Evolutionary conservation across 1,284 basidiomycete genomes (phyloP).

Genomic region (Neonothopanus nambi): DNA sequence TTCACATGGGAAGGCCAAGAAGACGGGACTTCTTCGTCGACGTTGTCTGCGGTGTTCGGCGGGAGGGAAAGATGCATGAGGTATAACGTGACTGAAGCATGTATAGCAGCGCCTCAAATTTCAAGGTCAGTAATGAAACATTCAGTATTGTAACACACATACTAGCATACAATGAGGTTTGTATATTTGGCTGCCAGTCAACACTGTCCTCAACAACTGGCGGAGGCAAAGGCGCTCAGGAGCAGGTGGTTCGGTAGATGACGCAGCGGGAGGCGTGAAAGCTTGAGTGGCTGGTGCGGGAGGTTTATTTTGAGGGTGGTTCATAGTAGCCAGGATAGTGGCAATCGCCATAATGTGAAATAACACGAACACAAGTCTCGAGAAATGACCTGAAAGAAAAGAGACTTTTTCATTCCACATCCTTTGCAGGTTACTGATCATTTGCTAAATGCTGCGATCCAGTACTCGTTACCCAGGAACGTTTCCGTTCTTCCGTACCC

Average conservation of each 20-base stretch:
- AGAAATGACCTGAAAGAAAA: slow-evolving; percentile 61
- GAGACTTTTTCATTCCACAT: no score
- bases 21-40: no score
- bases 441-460: no score
- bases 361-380: slow-evolving; percentile 61
- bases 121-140: background rate
- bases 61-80: slow-evolving; percentile 36
- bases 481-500: no score
- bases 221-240: slow-evolving; percentile 33
- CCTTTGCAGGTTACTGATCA: no score
- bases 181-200: slow-evolving; percentile 77
- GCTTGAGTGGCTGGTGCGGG: slow-evolving; percentile 16
- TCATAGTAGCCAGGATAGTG: slow-evolving; percentile 60
- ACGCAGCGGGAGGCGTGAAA: slow-evolving; percentile 17
- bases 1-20: no score
- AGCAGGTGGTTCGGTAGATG: slow-evolving; percentile 30
- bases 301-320: slow-evolving; percentile 31
- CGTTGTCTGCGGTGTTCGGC: slow-evolving; percentile 3
- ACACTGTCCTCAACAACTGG: slow-evolving; percentile 49
- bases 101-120: slow-evolving; percentile 45
- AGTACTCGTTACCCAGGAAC: no score
- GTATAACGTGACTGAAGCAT: slow-evolving; percentile 37
- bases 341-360: slow-evolving; percentile 57
- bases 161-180: slow-evolving; percentile 79
- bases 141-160: slow-evolving; percentile 25